Conservation (phyloP, 176 grass and related monocot species). For the Raddia distichophylla region DNA sequence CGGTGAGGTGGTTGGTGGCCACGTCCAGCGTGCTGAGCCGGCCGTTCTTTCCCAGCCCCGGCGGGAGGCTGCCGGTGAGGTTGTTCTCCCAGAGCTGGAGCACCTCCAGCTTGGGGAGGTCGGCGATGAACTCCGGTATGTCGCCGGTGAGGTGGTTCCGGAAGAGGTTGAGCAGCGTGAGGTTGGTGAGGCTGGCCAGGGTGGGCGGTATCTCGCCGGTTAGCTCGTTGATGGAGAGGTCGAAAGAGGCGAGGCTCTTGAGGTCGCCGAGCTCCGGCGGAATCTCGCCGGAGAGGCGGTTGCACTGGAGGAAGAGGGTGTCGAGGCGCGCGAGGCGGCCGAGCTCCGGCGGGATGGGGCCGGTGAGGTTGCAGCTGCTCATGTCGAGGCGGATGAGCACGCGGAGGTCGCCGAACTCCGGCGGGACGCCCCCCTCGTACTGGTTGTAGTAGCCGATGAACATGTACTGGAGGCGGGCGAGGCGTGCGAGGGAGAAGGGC, state of each 20-base stretch:
- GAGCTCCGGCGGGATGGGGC: slow-evolving; percentile 60
- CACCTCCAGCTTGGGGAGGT: slow-evolving; percentile 62
- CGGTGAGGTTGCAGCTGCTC: slow-evolving; percentile 65
- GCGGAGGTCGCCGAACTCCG: slow-evolving; percentile 50
- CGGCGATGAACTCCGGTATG: slow-evolving; percentile 61
- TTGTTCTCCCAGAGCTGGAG: slow-evolving; percentile 84
- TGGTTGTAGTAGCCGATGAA: slow-evolving; percentile 78
- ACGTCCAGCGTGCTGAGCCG: slow-evolving; percentile 61
- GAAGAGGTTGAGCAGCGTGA: slow-evolving; percentile 72
- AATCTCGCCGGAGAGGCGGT: slow-evolving; percentile 60
- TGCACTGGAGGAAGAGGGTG: slow-evolving; percentile 67
- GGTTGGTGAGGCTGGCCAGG: slow-evolving; percentile 42
- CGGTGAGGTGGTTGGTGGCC: slow-evolving; percentile 67
- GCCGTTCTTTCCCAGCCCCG: slow-evolving; percentile 53
- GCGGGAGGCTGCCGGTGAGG: slow-evolving; percentile 64
- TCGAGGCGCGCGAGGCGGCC: slow-evolving; percentile 53
- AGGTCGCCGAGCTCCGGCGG: slow-evolving; percentile 56
- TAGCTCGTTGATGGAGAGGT: slow-evolving; percentile 84
- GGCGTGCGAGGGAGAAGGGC: slow-evolving; percentile 39
- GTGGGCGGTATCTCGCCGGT: slow-evolving; percentile 59
- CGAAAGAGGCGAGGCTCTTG: slow-evolving; percentile 49
- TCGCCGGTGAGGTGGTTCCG: slow-evolving; percentile 66
- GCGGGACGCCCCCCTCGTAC: slow-evolving; percentile 73
- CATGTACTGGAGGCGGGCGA: slow-evolving; percentile 36
- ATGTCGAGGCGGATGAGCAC: slow-evolving; percentile 67